Base-by-base conservation (phyloP, 163 green algal species). In the Prototheca wickerhamii region DNA sequence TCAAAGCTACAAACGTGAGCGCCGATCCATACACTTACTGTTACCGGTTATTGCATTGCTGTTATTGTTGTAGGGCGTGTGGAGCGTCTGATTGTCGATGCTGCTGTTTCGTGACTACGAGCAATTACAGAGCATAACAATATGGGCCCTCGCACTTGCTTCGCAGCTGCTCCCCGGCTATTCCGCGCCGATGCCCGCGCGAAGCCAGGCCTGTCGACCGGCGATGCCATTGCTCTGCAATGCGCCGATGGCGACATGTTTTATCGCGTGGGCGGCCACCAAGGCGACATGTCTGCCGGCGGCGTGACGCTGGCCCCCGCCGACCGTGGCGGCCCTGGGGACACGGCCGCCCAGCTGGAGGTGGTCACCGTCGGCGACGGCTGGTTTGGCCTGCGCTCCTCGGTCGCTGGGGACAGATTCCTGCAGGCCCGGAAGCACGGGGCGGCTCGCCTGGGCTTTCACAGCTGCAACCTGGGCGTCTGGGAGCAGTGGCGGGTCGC, bases 401-500 rank as follows among this genome's bases (percentile, higher is more conserved):
- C 65, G 17, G 53, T 54, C 7, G 78, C 79, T 32, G 56, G 65
- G 8, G 76, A 76, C 66, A 59, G 58, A 10, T 81, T 87, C 60
- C 68, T 87, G 60, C 81, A 87, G 59, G 76, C 72, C 1, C 61
- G 71, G 29, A 69, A 78, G 35, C 63, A 68, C 34, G 74, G 74
- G 34, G 44, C 52, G 30, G 57, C 74, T 28, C 70, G 73, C 29
- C 73, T 87, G 31, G 81, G 63, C 35, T 86, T 87, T 62, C 81
- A 72, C 68, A 79, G 59, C 56, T 30, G 56, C n/a, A 82, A 86
- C 56, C 74, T 87, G 55, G 81, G 81, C 17, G 79, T 66, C 20
- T 86, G 76, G 76, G 81, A 87, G 74, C 81, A 87, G 73, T 87
- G 79, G 79, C 72, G 82, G 63, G 46, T 86, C 20, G 58, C 35